Conservation (phyloP, 768 basidiomycete genomes). For the Boletus sp. region DNA sequence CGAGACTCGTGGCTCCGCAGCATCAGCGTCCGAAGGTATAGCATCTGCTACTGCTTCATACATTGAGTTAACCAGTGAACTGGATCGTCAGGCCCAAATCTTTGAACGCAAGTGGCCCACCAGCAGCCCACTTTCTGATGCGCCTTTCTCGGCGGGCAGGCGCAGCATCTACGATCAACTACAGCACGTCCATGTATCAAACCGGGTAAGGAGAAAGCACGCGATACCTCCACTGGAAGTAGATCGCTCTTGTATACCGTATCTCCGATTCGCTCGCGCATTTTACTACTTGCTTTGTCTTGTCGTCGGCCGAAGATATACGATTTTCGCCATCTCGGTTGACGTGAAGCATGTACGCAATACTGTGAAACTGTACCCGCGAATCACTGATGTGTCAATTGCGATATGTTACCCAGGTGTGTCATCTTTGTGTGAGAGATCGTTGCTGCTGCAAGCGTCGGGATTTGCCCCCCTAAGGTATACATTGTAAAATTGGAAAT, state of each 20-base stretch:
- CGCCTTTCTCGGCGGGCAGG: neutral
- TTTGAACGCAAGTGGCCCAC: constrained; percentile 16
- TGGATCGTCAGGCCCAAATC: neutral
- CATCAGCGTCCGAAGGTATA: constrained; percentile 1
- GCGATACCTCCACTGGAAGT: constrained; percentile 7
- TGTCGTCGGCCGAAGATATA: constrained; percentile 1
- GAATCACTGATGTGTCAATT: neutral
- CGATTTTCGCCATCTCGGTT: neutral
- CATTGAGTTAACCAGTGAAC: neutral
- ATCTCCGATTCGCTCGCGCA: neutral
- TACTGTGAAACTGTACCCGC: neutral
- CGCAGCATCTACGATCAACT: constrained; percentile 15
- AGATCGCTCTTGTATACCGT: constrained; percentile 2
- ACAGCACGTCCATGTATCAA: constrained; percentile 9
- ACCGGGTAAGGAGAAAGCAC: constrained; percentile 12
- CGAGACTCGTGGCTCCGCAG: constrained; percentile 6
- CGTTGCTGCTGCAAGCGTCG: neutral
- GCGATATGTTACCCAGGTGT: neutral
- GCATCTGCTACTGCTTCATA: neutral
- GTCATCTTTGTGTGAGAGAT: neutral
- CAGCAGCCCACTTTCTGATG: constrained; percentile 1
- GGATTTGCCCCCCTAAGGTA: neutral
- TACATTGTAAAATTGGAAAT: too few species aligned
- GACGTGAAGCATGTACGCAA: neutral
- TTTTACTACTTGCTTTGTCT: constrained; percentile 8